Percentiles rank a stretch among this genome's conserved stretches.
These are phyloP conservation scores for Diaporthe longicolla DNA, from an alignment of 2,329 filamentous ascomycete species.

Conservation along the genomic window DNA sequence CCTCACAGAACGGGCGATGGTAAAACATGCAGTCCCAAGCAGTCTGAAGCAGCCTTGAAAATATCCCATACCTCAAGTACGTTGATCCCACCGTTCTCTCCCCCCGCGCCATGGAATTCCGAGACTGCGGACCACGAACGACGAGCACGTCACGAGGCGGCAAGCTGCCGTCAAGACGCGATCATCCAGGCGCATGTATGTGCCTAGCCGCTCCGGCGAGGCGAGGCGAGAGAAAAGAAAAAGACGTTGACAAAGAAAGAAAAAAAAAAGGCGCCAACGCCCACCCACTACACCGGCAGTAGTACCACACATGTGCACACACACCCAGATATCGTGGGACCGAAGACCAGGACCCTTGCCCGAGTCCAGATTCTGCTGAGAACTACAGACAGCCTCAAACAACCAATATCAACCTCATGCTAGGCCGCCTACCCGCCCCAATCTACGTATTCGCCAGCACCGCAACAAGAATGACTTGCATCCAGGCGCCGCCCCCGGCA, in stretches of 20 bases:
- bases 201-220: conserved; percentile 20
- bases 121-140: neutral
- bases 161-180: conserved; percentile 11
- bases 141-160: conserved; percentile 6
- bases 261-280: neutral
- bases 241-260: conserved; percentile 5
- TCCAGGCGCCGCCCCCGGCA: neutral
- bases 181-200: conserved; percentile 5
- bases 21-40: neutral
- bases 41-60: no score
- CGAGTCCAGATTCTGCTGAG: neutral
- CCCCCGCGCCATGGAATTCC: neutral
- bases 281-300: no score
- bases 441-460: neutral
- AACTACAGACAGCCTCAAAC: neutral
- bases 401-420: neutral
- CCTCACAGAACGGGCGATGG: no score
- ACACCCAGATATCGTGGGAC: no score
- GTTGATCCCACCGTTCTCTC: no score
- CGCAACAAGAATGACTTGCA: neutral
- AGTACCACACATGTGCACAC: no score
- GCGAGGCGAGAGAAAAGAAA: no score
- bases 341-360: no score
- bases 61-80: neutral
- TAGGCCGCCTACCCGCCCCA: no score